Evolutionary conservation across 305 asterid genomes (phyloP), one percentile per base, ranked within the genome.

Genomic region (Rubia balearica): DNA sequence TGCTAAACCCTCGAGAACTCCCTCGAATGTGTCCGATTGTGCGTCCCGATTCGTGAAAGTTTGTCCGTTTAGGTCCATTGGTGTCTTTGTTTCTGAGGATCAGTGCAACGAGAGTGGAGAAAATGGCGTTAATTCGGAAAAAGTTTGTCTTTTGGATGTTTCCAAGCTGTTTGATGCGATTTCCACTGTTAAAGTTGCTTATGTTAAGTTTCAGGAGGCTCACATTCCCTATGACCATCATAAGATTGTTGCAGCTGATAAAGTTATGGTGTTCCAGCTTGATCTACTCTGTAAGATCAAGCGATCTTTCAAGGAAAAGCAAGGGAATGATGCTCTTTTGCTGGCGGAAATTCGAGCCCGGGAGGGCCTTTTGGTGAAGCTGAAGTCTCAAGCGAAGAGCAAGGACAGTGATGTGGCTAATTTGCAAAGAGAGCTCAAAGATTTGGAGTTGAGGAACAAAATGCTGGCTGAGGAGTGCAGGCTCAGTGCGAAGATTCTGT

Each of bases 171-270:
- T 88, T 56, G 96, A 83, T 22, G 70, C 80, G 13, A 83, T 90
- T 79, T 83, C 82, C 56, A 83, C 81, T 42, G 69, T 88, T 48
- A 90, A 84, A 68, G 74, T 85, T 41, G 91, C 94, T 0, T 90
- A 90, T 75, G 82, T 90, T 73, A 83, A 83, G 81, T 89, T 90
- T 51, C 97, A 90, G 79, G 85, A 87, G 69, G 97, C 96, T 65
- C 94, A 85, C 67, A 73, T 90, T 78, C 88, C 88, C 3, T 90
- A 85, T 57, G 82, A 88, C 68, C 92, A 85, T 16, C 79, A 79
- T 70, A 88, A 85, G 76, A 77, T 88, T 43, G 71, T 77, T 69
- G 84, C 81, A 73, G 94, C 97, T 7, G 90, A 90, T 78, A 79
- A 71, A 73, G 82, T 77, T 46, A 77, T 87, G 74, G 84, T 84